Percentiles rank a stretch among this genome's conserved stretches.
Evolutionary conservation across 2,329 filamentous ascomycete species (phyloP).

Genomic region (Diaporthe amygdali): DNA sequence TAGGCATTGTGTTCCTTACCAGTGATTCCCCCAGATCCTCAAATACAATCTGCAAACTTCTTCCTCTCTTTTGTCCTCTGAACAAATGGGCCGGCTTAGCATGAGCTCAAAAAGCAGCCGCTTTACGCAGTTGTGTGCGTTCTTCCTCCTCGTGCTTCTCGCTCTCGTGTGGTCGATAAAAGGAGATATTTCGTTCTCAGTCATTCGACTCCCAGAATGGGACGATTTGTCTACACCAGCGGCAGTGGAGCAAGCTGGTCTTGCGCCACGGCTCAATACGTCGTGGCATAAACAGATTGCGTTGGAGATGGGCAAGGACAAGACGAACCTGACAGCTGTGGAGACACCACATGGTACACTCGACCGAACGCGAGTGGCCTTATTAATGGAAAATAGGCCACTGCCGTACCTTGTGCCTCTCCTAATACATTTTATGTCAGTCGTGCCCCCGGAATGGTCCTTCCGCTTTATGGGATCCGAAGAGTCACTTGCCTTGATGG

Average conservation of each 20-base stretch:
- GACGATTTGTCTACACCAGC: background rate
- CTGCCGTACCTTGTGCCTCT: conserved; percentile 55
- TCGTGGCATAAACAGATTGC: conserved; percentile 7
- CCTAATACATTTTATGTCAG: conserved; percentile 60
- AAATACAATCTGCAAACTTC: too few species aligned
- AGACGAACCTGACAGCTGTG: background rate
- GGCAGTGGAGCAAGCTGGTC: background rate
- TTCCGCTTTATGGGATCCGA: conserved; percentile 61
- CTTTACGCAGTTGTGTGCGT: too few species aligned
- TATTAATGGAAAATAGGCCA: conserved; percentile 58
- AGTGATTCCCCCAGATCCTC: too few species aligned
- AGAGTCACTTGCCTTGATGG: conserved; percentile 44
- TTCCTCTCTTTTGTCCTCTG: too few species aligned
- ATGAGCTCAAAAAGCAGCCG: too few species aligned
- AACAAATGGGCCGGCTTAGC: too few species aligned
- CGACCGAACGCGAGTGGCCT: conserved; percentile 42
- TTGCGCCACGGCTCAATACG: background rate
- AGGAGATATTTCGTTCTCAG: too few species aligned
- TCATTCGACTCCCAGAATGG: too few species aligned
- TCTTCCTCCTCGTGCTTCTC: too few species aligned
- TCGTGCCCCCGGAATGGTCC: conserved; percentile 61
- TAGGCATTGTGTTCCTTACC: too few species aligned
- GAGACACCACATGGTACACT: background rate
- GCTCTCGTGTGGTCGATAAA: too few species aligned
- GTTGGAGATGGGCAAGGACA: background rate